Evolutionary conservation across 2,329 filamentous ascomycete genomes (phyloP).

Genomic region (Monilinia fructicola): DNA sequence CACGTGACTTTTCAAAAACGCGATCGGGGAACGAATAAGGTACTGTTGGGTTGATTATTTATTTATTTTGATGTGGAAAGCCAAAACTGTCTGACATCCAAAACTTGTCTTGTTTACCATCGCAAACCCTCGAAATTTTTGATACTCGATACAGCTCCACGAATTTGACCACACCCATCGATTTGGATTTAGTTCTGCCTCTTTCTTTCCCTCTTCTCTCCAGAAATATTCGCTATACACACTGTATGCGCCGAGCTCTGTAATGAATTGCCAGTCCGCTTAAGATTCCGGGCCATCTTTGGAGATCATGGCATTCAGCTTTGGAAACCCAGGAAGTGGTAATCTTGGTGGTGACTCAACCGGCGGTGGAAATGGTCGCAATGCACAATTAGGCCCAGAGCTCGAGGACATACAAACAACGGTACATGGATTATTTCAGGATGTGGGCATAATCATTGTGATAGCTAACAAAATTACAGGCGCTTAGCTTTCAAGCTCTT

Average conservation of each 20-base stretch:
- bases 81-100: not conserved
- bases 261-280: conserved; percentile 41
- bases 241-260: conserved; percentile 35
- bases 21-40: conserved; percentile 15
- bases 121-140: not conserved
- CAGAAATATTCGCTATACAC: conserved; percentile 26
- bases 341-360: conserved; percentile 48
- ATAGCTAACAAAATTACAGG: conserved; percentile 45
- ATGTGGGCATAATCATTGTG: not conserved
- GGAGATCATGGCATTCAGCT: conserved; percentile 64
- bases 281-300: conserved; percentile 42
- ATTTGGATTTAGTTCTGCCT: conserved; percentile 8
- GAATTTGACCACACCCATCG: not conserved
- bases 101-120: not conserved
- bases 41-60: too few species aligned
- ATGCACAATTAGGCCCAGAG: conserved; percentile 57
- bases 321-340: conserved; percentile 50
- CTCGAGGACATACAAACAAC: conserved; percentile 80
- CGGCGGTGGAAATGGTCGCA: conserved; percentile 43
- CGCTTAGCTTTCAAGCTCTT: conserved; percentile 77
- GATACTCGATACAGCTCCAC: not conserved
- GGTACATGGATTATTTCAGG: conserved; percentile 48
- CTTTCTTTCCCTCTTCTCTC: conserved; percentile 3
- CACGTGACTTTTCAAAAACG: conserved; percentile 21
- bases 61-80: conserved; percentile 5